Evolutionary conservation across 2,329 filamentous ascomycete genomes (phyloP), one percentile per base, ranked within the genome.

Genomic region (Colletotrichum orchidophilum): DNA sequence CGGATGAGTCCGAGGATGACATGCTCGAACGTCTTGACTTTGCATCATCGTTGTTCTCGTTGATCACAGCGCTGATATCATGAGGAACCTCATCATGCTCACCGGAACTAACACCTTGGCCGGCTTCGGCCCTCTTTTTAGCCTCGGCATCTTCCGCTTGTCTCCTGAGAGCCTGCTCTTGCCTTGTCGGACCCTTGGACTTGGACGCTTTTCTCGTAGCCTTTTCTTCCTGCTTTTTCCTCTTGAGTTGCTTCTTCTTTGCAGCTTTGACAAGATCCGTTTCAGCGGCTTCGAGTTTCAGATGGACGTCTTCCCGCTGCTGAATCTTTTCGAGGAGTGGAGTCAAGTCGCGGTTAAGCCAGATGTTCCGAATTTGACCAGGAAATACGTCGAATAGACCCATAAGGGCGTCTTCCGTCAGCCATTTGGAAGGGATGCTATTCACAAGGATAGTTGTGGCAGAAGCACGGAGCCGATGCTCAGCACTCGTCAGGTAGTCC

Each of bases 321-420:
- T 93, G 88, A 55, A 98, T 93, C 79, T 98, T 98, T 72, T 95
- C 92, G 57, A 94, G 88, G 12, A 99, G 87, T 9, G 92, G 88
- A 53, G 95, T 94, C 75, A 94, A 92, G 78, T 99, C 94, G 72
- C 96, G 90, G 71, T 98, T 99, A 76, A 99, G 91, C 95, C 96
- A 99, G 57, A 99, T 93, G 75, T 98, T 98, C 71, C 94, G 90
- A 77, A 99, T 92, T 33, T 96, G 96, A 24, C 96, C 96, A 0
- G 96, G 96, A 76, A 98, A 98, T 1, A 98, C 95, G 79, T 99
- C 96, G 77, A 97, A 99, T 0, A 99, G 86, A 0, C 92, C 93
- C 69, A 91, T 88, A 5, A 99, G 87, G 0, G 94, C 94, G 54
- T 97, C 91, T 59, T 94, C 89, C 2, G 89, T 94, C 8, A 97